Conservation (phyloP, 192 early-diverging fungal genomes). For the Linnemannia zychae region DNA sequence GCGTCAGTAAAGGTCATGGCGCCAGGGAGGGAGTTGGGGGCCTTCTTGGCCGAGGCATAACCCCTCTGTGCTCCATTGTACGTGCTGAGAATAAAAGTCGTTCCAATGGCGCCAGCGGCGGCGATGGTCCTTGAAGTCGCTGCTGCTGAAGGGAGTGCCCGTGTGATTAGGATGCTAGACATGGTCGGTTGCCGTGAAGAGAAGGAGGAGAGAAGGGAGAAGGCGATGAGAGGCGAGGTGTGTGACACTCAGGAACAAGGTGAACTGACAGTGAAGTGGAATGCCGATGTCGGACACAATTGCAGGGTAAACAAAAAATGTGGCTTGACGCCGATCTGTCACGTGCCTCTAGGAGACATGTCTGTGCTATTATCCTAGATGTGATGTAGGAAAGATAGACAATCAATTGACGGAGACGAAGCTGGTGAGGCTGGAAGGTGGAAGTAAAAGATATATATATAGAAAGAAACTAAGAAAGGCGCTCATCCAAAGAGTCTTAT, state of each 20-base stretch:
- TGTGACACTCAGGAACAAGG: slow-evolving; percentile 6
- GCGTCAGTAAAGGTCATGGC: slow-evolving; percentile 57
- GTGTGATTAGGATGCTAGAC: slow-evolving; percentile 30
- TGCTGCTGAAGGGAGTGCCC: neutral
- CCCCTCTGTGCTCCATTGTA: slow-evolving; percentile 25
- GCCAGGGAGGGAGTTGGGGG: slow-evolving; percentile 24
- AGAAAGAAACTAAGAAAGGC: too few relatives aligned
- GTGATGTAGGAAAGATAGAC: too few relatives aligned
- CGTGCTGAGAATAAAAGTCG: slow-evolving; percentile 20
- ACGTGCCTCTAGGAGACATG: neutral
- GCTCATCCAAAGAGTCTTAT: too few relatives aligned
- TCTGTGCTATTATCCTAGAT: too few relatives aligned
- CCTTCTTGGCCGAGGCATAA: slow-evolving; percentile 48
- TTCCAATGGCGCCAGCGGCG: slow-evolving; percentile 15
- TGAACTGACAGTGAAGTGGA: too few relatives aligned
- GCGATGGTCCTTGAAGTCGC: slow-evolving; percentile 24
- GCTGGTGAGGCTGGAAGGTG: too few relatives aligned
- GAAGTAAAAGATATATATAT: too few relatives aligned
- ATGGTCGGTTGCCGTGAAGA: slow-evolving; percentile 13
- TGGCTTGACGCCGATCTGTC: neutral
- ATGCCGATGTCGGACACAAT: slow-evolving; percentile 11
- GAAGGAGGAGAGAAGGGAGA: neutral
- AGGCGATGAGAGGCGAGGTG: neutral
- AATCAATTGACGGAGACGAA: too few relatives aligned
- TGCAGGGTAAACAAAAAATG: slow-evolving; percentile 15